Base-by-base conservation (phyloP, 2,329 filamentous ascomycete genomes). In the Rutstroemia sp. region DNA sequence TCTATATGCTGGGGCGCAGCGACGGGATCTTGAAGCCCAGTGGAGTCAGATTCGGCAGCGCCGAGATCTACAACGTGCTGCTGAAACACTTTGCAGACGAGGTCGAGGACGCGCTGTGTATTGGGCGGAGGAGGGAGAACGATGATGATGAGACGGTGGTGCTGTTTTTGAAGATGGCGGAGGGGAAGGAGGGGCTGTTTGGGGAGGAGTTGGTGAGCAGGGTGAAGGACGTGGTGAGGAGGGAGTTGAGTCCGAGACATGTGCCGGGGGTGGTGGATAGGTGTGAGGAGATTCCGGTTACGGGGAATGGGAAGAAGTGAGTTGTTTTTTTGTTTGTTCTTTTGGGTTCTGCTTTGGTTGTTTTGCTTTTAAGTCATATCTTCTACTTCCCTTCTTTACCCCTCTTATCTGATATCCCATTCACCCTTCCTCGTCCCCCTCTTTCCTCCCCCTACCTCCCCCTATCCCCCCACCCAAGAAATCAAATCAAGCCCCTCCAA, bases 21-120 rank as follows among this genome's bases (percentile, higher is more conserved):
- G 92, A 99, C 66, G 94, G 94, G 4, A 89, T 97, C 5, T 75
- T 99, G 14, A 99, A 99, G 70, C 94, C 94, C 0, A 83, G 87
- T 0, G 94, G 94, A 2, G 90, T 99, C 18, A 79, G 92, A 0
- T 97, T 99, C 68, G 92, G 92, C 4, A 91, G 86, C 34, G 91
- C 92, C 0, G 94, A 99, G 75, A 96, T 99, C 19, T 97, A 97
- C 73, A 96, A 96, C 69, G 79, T 96, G n/a, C 75, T 97, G 27
- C 81, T 94, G 1, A 84, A 88, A 62, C 87, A 91, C 72, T 96
- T 96, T 65, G 80, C 85, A 0, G 74, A 79, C 10, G 81, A 92
- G 56, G 77, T 97, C 18, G 86, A 90, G 58, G 92, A 99, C 66
- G 89, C 90, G 0, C 77, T 97, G 2, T 97, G 92, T 67, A 84